Base-by-base conservation (phyloP, 1,139 yeast species). In the Zygosaccharomyces pseudobailii region DNA sequence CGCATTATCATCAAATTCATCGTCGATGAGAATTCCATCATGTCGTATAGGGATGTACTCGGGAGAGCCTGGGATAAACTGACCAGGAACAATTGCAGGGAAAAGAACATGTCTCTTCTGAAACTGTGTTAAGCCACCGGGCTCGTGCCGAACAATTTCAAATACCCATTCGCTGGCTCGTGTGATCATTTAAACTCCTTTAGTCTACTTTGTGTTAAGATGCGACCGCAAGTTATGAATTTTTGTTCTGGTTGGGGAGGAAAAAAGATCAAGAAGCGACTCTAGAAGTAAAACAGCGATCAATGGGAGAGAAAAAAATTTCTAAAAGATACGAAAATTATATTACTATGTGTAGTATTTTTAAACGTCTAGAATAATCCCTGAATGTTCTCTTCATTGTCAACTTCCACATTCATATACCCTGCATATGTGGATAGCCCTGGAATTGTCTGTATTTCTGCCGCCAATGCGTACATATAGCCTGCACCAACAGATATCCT, bases 401-500 rank as follows among this genome's bases (percentile, higher is more conserved):
- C 78, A 36, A 85, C 86, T 67, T 85, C 92, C 46, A 85, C 90
- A 58, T 84, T 83, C 90, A 85, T 84, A 70, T 81, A 85, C 33
- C 92, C 92, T 50, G 87, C 84, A 66, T 83, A 85, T 9, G 92
- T 84, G 50, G 92, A 84, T 61, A 85, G 74, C 48, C 94, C 92
- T 36, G 94, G 94, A 61, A 85, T 85, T 28, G 94, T 85, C 80
- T 81, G 84, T 56, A 85, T 85, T 65, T 85, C 88, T 43, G 87
- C 90, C 22, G 92, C 90, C 57, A 85, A 72, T 1, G 92, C 94
- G 62, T 84, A 85, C 65, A 85, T 73, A 65, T 85, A 85, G 4
- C 92, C 92, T 43, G 92, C 92, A 68, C 94, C 92, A 49, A 86
- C 83, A 44, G 87, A 81, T 52, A 87, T 81, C 69, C 87, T 80